These are phyloP conservation scores for Hyphodiscus sp. DNA, from an alignment of 2,329 filamentous ascomycete species.

Conservation along the genomic window DNA sequence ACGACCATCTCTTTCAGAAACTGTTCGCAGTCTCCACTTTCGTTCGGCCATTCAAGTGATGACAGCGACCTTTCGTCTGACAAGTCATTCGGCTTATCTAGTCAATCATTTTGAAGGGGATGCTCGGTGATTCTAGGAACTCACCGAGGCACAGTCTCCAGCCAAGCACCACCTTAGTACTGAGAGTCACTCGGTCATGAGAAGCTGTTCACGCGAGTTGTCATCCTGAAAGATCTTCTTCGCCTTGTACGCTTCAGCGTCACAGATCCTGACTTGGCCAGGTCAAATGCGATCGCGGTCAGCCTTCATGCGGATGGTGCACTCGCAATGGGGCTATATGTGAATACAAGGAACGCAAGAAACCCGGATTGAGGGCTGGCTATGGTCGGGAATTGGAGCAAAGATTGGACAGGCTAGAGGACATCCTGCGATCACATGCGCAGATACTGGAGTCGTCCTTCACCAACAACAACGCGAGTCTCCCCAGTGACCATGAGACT, in stretches of 20 bases:
- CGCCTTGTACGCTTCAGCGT: background rate
- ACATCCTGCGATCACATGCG: constrained; percentile 58
- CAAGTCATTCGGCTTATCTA: background rate
- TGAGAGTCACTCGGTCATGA: background rate
- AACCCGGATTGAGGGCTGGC: constrained; percentile 55
- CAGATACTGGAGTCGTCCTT: constrained; percentile 58
- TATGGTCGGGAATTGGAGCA: constrained; percentile 70
- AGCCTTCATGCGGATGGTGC: constrained; percentile 66
- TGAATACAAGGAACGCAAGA: constrained; percentile 65
- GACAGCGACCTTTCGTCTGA: background rate
- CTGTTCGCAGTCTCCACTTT: background rate
- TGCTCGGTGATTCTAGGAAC: background rate
- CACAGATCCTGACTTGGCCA: constrained; percentile 27
- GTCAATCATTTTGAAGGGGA: background rate
- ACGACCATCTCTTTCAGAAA: background rate
- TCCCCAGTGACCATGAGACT: constrained; percentile 52
- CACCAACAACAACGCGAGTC: constrained; percentile 31
- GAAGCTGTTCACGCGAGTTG: background rate
- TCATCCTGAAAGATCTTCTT: background rate
- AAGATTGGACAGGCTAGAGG: constrained; percentile 62
- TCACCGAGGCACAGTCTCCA: background rate
- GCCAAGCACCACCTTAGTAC: background rate
- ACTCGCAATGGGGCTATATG: constrained; percentile 55
- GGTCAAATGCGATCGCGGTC: constrained; percentile 71
- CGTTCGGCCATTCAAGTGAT: background rate